These are phyloP conservation scores for Musa acuminata DNA, from an alignment of 176 grass and related monocot genomes.

Conservation along the genomic window DNA sequence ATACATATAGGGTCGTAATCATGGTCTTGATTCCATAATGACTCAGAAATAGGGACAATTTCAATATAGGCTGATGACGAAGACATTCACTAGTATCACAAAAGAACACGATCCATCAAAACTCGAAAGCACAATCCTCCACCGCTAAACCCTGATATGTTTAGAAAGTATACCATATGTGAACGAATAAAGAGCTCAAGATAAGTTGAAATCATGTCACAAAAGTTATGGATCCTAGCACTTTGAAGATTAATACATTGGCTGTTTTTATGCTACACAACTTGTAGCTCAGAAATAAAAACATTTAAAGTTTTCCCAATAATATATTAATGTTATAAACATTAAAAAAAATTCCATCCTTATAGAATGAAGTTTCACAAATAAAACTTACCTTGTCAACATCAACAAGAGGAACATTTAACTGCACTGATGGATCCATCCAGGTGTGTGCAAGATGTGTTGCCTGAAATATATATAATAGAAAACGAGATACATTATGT, in stretches of 20 bases:
- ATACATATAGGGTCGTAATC: background rate
- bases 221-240: too few relatives aligned
- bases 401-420: slow-evolving; percentile 84
- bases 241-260: too few relatives aligned
- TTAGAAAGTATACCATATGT: background rate
- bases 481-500: background rate
- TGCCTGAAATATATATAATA: slow-evolving; percentile 36
- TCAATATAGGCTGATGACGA: too few relatives aligned
- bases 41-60: too few relatives aligned
- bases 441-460: slow-evolving; percentile 17
- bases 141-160: background rate
- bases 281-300: too few relatives aligned
- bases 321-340: too few relatives aligned
- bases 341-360: background rate
- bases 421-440: slow-evolving; percentile 36
- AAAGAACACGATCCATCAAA: background rate
- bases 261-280: too few relatives aligned
- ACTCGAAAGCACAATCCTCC: background rate
- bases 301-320: too few relatives aligned
- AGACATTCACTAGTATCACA: background rate
- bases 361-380: slow-evolving; percentile 1
- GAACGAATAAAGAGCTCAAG: too few relatives aligned
- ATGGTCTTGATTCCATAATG: background rate
- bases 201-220: too few relatives aligned
- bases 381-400: slow-evolving; percentile 67